phyloP scores from a whole-genome alignment of 2,329 filamentous ascomycete genomes.

The Aspergillus puulaauensis region DNA sequence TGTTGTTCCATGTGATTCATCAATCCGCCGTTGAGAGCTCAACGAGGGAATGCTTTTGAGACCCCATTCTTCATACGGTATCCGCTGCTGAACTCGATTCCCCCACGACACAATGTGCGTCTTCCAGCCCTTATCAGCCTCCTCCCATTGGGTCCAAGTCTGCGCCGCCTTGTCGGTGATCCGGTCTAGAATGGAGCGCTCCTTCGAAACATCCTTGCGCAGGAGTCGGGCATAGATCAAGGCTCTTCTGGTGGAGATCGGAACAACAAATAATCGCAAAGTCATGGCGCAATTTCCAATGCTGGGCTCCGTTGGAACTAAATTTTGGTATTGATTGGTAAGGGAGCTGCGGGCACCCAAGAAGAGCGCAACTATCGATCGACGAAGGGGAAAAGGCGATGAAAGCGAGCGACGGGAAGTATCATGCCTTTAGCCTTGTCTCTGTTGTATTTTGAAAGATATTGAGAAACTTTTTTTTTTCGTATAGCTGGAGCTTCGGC shows the following conservation, averaged over 20 bases:
- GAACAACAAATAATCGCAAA: slow-evolving; percentile 93
- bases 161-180: slow-evolving; percentile 68
- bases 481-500: background rate
- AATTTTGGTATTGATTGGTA: slow-evolving; percentile 6
- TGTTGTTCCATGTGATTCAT: slow-evolving; percentile 65
- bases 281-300: slow-evolving; percentile 21
- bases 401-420: slow-evolving; percentile 17
- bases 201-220: slow-evolving; percentile 54
- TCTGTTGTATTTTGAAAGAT: background rate
- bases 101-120: slow-evolving; percentile 81
- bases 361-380: slow-evolving; percentile 21
- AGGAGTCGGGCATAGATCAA: slow-evolving; percentile 88
- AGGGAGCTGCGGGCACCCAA: slow-evolving; percentile 9
- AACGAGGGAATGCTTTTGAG: slow-evolving; percentile 90
- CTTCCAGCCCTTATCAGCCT: slow-evolving; percentile 82
- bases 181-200: slow-evolving; percentile 65
- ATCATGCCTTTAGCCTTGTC: slow-evolving; percentile 21
- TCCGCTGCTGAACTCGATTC: slow-evolving; percentile 79
- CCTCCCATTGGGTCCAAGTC: slow-evolving; percentile 86
- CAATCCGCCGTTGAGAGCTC: slow-evolving; percentile 63
- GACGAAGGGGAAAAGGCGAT: slow-evolving; percentile 18
- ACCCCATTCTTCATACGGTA: slow-evolving; percentile 97
- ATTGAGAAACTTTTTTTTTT: background rate
- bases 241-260: slow-evolving; percentile 85
- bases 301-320: background rate